phyloP scores from a whole-genome alignment of 2,329 filamentous ascomycete genomes.

The Aureobasidium sp. region DNA sequence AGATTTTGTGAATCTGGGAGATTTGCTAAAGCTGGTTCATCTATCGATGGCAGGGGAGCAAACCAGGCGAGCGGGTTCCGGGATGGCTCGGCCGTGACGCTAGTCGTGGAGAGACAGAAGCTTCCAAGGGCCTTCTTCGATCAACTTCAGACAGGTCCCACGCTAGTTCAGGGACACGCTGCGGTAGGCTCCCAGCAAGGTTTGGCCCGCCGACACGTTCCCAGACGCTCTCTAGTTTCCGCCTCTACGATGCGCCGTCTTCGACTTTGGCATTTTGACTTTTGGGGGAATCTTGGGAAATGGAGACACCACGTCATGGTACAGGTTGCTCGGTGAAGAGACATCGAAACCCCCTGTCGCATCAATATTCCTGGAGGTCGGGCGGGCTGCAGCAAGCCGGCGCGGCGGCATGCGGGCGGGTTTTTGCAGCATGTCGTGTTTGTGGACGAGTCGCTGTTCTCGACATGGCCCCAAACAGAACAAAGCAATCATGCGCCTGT shows the following conservation, averaged over 20 bases:
- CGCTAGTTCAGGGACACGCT: conserved; percentile 11
- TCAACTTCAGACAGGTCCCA: conserved; percentile 5
- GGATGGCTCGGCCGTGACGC: conserved; percentile 8
- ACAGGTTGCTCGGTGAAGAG: not conserved
- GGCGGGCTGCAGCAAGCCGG: conserved; percentile 1
- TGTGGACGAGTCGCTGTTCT: not conserved
- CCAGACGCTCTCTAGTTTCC: conserved; percentile 1
- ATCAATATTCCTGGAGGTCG: not conserved
- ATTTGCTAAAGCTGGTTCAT: conserved; percentile 1
- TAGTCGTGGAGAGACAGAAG: conserved; percentile 11
- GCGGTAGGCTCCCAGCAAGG: not conserved
- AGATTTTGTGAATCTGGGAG: conserved; percentile 7
- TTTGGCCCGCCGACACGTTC: conserved; percentile 4
- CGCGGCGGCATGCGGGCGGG: conserved; percentile 1
- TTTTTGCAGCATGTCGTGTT: not conserved
- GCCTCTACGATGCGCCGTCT: not conserved
- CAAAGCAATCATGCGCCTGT: not conserved
- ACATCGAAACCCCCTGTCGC: not conserved
- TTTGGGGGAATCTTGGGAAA: conserved; percentile 11
- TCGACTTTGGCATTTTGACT: conserved; percentile 6
- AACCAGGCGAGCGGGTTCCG: conserved; percentile 13
- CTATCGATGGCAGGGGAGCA: conserved; percentile 8
- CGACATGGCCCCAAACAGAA: not conserved
- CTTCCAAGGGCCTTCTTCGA: conserved; percentile 14
- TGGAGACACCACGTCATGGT: conserved; percentile 11